Base-by-base conservation (phyloP, 139 green algal species). In the Chlamydomonas schloesseri region DNA sequence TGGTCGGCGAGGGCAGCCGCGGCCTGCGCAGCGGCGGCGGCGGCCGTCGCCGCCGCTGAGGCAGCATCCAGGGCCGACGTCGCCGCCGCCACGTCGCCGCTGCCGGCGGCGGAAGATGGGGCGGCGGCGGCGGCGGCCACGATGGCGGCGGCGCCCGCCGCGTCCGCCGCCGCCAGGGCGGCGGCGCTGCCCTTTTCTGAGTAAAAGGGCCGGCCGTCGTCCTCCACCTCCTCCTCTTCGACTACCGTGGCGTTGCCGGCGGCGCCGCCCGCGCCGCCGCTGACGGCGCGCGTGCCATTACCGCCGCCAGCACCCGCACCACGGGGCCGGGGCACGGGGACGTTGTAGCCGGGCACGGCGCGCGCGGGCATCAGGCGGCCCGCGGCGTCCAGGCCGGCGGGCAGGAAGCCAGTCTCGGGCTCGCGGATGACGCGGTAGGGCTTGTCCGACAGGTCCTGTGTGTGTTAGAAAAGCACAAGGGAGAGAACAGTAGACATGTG, bases 401-500 rank as follows among this genome's bases (percentile, higher is more conserved):
- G 57, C 24, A 82, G 20, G 28, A 58, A 72, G 26, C 31, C 36
- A 0, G 72, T 9, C 0, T 28, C 58, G 5, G 75, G 57, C 34
- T 26, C 10, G 10, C 5, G 29, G 34, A 8, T 4, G 0, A 11
- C 18, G 6, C 14, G 42, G 75, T 82, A 82, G 55, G 75, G 58
- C 75, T 82, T 82, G 33, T 82, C 75, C 8, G 3, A 26, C 33
- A 82, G 33, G 75, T 82, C 75, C 75, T 82, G 55, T 23, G 55
- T 28, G 31, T 20, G 60, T 15, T 13, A 15, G 15, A 70, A 0
- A 23, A 14, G 13, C n/a, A 20, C 6, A 14, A 6, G 23, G 31
- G 53, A 17, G 29, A 10, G 53, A 18, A 31, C 15, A 15, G 21
- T n/a, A n/a, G 70, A 58, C 33, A 37, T 20, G 5, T 2, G 21